Base-by-base conservation (phyloP, 2,329 filamentous ascomycete species). In the Chaetomium sp. region DNA sequence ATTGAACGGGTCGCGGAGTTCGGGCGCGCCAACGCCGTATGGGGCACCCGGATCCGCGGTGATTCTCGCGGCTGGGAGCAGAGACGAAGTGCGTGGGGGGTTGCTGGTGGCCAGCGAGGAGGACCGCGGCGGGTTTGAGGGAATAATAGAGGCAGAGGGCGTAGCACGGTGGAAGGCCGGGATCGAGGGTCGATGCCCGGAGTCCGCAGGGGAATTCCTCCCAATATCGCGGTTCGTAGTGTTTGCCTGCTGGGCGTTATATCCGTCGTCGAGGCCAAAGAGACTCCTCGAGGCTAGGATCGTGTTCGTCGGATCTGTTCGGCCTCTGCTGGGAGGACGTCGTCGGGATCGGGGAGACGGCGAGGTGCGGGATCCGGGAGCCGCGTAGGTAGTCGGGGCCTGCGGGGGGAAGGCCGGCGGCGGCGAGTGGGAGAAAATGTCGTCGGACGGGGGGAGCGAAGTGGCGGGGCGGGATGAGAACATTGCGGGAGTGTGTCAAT, bases 41-140 rank as follows among this genome's bases (percentile, higher is more conserved):
- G 49, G 47, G 10, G 53, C 27, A 41, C 46, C 38, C 55, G 60
- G 59, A 57, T 64, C 51, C 62, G 59, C 44, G 61, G 62, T 63
- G 44, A 70, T 67, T 56, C 65, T 67, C 60, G 69, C 67, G 38
- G 73, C 69, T 44, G 74, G 72, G n/a, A 76, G 66, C 52, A 77
- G 68, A 45, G 75, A 76, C 36, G 74, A 76, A 33, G 69, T 72
- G 59, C 74, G 72, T 46, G 74, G 72, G 49, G 71, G 70, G 19
- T 66, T 66, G 53, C 65, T 64, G 50, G 50, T 50, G 45, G 56
- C 68, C 27, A 77, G 67, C 49, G 75, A 76, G 37, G 74, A 76
- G 35, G 69, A 71, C 56, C 73, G 71, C 48, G 74, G 72, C 43
- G 71, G 70, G 14, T 67, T 65, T 42, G 69, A 54, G 64, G 61